phyloP scores from a whole-genome alignment of 1,139 yeast species.

The Hemisphaericaspora lyxosophila region DNA sequence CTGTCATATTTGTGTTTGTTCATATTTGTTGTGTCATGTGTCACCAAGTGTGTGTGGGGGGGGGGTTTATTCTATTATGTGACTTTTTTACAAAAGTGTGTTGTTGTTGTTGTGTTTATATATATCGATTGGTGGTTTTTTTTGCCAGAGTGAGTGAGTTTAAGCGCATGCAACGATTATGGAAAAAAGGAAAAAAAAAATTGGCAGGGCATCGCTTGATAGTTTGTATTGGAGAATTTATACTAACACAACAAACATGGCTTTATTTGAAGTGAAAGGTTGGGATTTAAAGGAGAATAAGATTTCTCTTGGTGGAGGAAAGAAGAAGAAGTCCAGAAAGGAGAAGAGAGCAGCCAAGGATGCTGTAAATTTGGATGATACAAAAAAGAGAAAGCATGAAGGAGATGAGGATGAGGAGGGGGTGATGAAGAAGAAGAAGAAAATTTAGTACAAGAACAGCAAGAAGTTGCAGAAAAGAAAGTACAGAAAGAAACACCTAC shows the following conservation, averaged over 20 bases:
- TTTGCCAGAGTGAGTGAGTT: no score
- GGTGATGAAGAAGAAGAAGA: conserved; percentile 9
- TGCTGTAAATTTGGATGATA: no score
- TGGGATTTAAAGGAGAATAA: conserved; percentile 67
- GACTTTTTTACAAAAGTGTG: no score
- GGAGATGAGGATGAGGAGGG: conserved; percentile 9
- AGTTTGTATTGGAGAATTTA: neutral
- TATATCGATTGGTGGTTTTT: no score
- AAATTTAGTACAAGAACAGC: no score
- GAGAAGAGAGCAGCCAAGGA: conserved; percentile 25
- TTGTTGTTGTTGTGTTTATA: no score
- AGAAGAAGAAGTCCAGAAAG: conserved; percentile 33
- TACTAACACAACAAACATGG: conserved; percentile 38
- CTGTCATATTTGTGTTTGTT: neutral
- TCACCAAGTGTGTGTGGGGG: no score
- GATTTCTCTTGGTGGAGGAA: conserved; percentile 47
- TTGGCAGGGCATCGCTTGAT: conserved; percentile 1
- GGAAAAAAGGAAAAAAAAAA: conserved; percentile 5
- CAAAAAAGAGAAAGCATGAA: conserved; percentile 8
- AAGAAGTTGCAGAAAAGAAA: conserved; percentile 8
- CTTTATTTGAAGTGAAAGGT: conserved; percentile 76
- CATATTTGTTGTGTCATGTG: no score
- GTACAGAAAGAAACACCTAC: conserved; percentile 5
- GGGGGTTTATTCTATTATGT: no score
- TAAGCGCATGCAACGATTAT: no score